phyloP scores from a whole-genome alignment of 305 asterid genomes.

The Ajuga reptans region DNA sequence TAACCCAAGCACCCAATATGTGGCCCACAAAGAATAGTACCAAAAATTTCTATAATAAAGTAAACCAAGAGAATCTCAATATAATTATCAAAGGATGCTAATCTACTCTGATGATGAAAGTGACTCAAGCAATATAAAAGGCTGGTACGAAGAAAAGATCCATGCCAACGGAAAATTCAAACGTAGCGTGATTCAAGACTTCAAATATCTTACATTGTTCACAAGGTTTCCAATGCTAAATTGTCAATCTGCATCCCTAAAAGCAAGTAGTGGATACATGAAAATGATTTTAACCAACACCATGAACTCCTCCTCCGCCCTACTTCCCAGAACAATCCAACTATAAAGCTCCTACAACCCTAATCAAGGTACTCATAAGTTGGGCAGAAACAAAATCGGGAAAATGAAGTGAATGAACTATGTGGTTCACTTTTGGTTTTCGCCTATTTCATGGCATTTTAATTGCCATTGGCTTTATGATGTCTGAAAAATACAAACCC shows the following conservation, averaged over 20 bases:
- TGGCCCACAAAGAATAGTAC: not conserved
- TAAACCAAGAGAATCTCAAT: not conserved
- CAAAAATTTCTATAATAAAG: not conserved
- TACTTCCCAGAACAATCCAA: not conserved
- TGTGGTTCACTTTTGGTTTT: not conserved
- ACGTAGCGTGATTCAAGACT: not conserved
- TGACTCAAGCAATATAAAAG: not conserved
- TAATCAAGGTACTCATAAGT: not conserved
- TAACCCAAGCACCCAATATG: not conserved
- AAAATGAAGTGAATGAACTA: not conserved
- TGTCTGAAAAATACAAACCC: not conserved
- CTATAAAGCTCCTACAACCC: not conserved
- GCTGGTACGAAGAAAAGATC: not conserved
- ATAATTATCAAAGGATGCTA: not conserved
- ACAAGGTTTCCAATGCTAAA: not conserved
- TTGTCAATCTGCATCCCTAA: not conserved
- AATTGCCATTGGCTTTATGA: not conserved
- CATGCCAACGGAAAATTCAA: too few relatives aligned
- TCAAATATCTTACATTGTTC: not conserved
- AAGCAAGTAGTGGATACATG: not conserved
- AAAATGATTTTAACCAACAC: not conserved
- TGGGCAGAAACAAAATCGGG: not conserved
- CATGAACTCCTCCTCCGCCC: not conserved
- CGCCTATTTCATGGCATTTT: not conserved
- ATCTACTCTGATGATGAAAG: not conserved